phyloP scores from a whole-genome alignment of 2,329 filamentous ascomycete species.

The Fusarium penzigii region DNA sequence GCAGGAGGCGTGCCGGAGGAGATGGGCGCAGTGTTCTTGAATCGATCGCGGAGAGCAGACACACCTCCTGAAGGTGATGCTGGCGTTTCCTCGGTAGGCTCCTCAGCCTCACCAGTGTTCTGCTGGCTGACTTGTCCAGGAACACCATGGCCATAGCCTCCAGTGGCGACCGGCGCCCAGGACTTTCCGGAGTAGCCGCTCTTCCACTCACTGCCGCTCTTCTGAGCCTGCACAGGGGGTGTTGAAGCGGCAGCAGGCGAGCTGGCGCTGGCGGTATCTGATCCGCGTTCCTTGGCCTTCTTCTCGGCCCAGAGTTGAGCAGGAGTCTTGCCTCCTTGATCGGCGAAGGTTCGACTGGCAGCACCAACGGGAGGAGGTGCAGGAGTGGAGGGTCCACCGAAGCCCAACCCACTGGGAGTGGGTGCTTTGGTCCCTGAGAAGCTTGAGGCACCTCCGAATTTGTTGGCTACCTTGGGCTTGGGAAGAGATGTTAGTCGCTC shows the following conservation, averaged over 20 bases:
- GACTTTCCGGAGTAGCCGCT: constrained; percentile 88
- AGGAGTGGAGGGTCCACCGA: constrained; percentile 58
- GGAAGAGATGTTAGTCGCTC: constrained; percentile 85
- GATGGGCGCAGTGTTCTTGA: constrained; percentile 75
- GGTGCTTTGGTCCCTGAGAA: constrained; percentile 92
- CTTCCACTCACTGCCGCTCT: constrained; percentile 81
- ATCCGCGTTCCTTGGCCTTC: constrained; percentile 77
- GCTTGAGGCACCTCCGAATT: constrained; percentile 69
- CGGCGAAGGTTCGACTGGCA: constrained; percentile 91
- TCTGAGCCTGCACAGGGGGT: constrained; percentile 65
- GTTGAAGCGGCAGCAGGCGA: constrained; percentile 37
- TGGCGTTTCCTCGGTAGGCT: constrained; percentile 51
- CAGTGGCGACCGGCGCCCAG: constrained; percentile 81
- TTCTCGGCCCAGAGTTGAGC: constrained; percentile 97
- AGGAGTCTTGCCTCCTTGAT: constrained; percentile 92
- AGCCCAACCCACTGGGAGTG: constrained; percentile 68
- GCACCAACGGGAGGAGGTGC: constrained; percentile 66
- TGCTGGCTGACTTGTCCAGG: constrained; percentile 54
- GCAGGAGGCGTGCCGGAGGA: constrained; percentile 48
- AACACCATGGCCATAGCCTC: constrained; percentile 62
- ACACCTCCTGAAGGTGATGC: constrained; percentile 64
- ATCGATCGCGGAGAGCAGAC: constrained; percentile 76
- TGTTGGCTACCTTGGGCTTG: constrained; percentile 93
- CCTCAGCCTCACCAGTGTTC: constrained; percentile 58
- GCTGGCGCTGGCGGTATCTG: constrained; percentile 41